A percentile compares a stretch with the other conserved stretches of the same genome.
These are phyloP conservation scores for Apodospora peruviana DNA, from an alignment of 495 filamentous ascomycete genomes.

Conservation along the genomic window DNA sequence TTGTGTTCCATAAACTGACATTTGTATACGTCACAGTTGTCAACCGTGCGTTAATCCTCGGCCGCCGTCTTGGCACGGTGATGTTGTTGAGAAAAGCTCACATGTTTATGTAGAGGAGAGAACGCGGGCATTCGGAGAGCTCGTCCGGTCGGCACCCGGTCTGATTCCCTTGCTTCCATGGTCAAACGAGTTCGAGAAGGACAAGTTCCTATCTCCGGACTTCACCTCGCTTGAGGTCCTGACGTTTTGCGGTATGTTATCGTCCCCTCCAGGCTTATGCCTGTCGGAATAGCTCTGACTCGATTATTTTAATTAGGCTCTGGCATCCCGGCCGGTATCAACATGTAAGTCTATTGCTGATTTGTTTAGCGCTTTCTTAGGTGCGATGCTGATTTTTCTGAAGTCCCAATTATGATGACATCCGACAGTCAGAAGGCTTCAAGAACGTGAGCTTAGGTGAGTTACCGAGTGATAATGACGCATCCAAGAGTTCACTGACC, in stretches of 20 bases:
- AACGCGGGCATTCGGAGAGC: slow-evolving; percentile 79
- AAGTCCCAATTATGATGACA: slow-evolving; percentile 86
- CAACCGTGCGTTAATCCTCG: slow-evolving; percentile 26
- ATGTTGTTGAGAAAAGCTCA: not conserved
- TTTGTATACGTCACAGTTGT: slow-evolving; percentile 38
- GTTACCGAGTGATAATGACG: no score
- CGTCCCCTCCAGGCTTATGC: no score
- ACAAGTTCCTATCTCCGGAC: slow-evolving; percentile 88
- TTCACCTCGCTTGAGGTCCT: slow-evolving; percentile 82
- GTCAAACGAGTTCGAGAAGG: slow-evolving; percentile 86
- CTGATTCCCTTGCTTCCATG: slow-evolving; percentile 89
- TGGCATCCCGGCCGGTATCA: slow-evolving; percentile 76
- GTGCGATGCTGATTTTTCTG: slow-evolving; percentile 46
- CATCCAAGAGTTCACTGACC: no score
- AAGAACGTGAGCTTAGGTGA: slow-evolving; percentile 69
- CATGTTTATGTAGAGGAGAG: slow-evolving; percentile 55
- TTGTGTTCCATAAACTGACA: not conserved
- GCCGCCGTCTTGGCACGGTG: not conserved
- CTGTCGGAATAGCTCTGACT: not conserved
- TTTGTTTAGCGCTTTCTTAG: not conserved
- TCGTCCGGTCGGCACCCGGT: slow-evolving; percentile 72
- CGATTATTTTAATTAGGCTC: slow-evolving; percentile 53
- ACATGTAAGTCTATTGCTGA: slow-evolving; percentile 31
- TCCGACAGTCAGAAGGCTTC: slow-evolving; percentile 90
- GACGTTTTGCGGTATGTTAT: slow-evolving; percentile 34